Conservation (phyloP, 768 basidiomycete species). For the Boletellus emodensis region DNA sequence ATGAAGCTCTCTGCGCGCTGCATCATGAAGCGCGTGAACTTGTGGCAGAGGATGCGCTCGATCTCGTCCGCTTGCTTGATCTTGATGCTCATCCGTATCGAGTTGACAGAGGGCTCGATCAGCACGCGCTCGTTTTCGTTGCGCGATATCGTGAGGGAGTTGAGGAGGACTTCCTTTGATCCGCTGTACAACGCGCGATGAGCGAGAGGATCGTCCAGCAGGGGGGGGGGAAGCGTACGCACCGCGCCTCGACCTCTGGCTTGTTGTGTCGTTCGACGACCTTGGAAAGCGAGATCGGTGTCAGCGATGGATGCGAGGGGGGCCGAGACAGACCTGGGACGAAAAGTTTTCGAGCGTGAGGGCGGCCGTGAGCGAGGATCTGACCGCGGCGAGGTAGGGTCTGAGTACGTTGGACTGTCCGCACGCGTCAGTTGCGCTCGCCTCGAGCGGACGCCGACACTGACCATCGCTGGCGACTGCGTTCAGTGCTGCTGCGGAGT, state of each 20-base stretch:
- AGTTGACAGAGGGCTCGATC: conserved; percentile 97
- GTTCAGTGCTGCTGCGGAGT: conserved; percentile 40
- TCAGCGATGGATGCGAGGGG: conserved; percentile 1
- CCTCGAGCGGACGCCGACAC: conserved; percentile 19
- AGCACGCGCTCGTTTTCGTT: conserved; percentile 97
- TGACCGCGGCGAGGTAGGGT: conserved; percentile 93
- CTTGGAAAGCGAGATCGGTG: conserved; percentile 36
- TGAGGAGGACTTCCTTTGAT: conserved; percentile 92
- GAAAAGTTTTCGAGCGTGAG: conserved; percentile 97
- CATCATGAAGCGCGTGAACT: conserved; percentile 99
- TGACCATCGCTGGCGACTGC: conserved; percentile 42
- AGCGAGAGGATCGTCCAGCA: neutral
- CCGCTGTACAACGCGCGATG: conserved; percentile 44
- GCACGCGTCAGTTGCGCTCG: conserved; percentile 9
- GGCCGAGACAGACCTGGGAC: conserved; percentile 52
- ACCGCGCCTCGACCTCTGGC: conserved; percentile 92
- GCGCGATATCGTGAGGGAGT: conserved; percentile 90
- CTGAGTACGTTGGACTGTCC: conserved; percentile 88
- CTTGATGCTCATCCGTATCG: conserved; percentile 93
- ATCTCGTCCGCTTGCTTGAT: conserved; percentile 99
- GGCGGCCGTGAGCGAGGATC: conserved; percentile 96
- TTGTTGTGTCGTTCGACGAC: conserved; percentile 97
- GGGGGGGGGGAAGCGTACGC: conserved; percentile 18
- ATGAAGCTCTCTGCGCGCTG: conserved; percentile 97
- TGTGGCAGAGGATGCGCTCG: conserved; percentile 94